phyloP scores from a whole-genome alignment of 2,329 filamentous ascomycete genomes.

The Pseudogymnoascus sp. region DNA sequence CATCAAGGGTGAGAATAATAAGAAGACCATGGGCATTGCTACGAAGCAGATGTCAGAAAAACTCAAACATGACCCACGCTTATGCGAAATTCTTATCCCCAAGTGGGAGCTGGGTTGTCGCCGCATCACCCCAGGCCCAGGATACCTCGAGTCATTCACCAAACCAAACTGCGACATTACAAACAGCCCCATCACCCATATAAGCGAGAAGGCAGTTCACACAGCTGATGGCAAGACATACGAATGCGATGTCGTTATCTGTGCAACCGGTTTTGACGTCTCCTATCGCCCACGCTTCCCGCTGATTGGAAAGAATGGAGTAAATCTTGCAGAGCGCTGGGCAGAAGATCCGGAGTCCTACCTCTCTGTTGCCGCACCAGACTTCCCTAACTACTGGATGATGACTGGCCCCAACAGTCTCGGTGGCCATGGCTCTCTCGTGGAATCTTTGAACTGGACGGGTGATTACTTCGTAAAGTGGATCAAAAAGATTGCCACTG shows the following conservation, averaged over 20 bases:
- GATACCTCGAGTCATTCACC: conserved; percentile 7
- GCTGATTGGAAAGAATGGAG: conserved; percentile 16
- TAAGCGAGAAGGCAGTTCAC: not conserved
- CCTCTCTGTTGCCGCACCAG: conserved; percentile 16
- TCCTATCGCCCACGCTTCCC: conserved; percentile 22
- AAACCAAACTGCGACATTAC: conserved; percentile 12
- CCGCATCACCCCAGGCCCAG: conserved; percentile 92
- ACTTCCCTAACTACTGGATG: conserved; percentile 15
- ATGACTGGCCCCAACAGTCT: conserved; percentile 22
- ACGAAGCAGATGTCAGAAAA: conserved; percentile 74
- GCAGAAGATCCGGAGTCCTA: conserved; percentile 19
- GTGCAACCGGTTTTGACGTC: conserved; percentile 29
- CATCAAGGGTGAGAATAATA: conserved; percentile 7
- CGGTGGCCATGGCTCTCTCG: conserved; percentile 21
- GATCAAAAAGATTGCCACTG: conserved; percentile 26
- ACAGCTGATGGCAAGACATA: not conserved
- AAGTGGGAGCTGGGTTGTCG: conserved; percentile 10
- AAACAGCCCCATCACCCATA: conserved; percentile 13
- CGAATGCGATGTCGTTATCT: conserved; percentile 28
- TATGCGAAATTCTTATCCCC: conserved; percentile 1
- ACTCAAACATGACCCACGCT: conserved; percentile 67
- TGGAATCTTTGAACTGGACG: conserved; percentile 25
- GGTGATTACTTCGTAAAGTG: conserved; percentile 29
- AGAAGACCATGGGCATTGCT: conserved; percentile 82
- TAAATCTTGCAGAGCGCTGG: conserved; percentile 18